A percentile compares a stretch with the other conserved stretches of the same genome.
phyloP scores from a whole-genome alignment of 495 filamentous ascomycete genomes.

The Talaromyces liani region DNA sequence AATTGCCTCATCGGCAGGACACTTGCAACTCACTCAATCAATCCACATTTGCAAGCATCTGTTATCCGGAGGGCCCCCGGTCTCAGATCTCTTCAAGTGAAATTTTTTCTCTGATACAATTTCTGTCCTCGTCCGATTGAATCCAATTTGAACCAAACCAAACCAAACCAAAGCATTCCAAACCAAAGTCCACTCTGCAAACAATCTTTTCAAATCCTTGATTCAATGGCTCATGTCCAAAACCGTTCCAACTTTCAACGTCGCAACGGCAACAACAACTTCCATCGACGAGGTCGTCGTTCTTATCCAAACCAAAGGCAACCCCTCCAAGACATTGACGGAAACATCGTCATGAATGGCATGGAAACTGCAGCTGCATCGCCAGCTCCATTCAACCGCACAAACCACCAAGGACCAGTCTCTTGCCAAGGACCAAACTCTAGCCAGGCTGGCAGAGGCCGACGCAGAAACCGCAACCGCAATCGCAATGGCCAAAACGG shows the following conservation, averaged over 20 bases:
- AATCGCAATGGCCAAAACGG: slow-evolving; percentile 1
- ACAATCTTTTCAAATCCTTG: background rate
- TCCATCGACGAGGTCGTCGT: background rate
- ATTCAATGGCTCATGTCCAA: background rate
- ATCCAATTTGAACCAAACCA: background rate
- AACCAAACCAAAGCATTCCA: background rate
- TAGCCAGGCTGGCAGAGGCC: background rate
- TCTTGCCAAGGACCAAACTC: background rate
- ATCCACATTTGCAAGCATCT: slow-evolving; percentile 4
- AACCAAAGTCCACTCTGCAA: background rate
- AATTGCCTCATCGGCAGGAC: slow-evolving; percentile 4
- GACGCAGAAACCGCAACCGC: background rate
- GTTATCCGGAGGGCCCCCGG: slow-evolving; percentile 6
- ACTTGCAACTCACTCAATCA: slow-evolving; percentile 2
- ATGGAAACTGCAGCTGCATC: slow-evolving; percentile 6
- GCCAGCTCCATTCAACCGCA: background rate
- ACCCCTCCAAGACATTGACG: background rate
- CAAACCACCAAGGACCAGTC: background rate
- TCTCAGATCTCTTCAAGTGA: background rate
- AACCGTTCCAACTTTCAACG: background rate
- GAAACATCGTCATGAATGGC: slow-evolving; percentile 7
- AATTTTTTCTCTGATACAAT: background rate
- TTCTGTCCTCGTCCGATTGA: slow-evolving; percentile 3
- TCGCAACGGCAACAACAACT: background rate
- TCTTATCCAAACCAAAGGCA: background rate